Base-by-base conservation (phyloP, 306 rosid species). In the Ormosia semicastrata region DNA sequence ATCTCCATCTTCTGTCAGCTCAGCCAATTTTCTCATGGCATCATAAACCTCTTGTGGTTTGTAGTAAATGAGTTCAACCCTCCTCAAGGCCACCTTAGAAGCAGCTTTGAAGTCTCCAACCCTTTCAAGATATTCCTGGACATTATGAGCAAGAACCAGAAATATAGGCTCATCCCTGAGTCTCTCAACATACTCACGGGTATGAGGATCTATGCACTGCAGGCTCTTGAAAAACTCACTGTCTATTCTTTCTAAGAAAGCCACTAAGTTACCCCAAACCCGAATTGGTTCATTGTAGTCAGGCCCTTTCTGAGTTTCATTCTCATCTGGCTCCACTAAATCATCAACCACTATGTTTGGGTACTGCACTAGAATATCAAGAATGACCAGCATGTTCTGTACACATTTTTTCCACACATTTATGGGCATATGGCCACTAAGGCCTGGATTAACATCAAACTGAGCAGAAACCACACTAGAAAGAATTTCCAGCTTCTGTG, bases 141-240 rank as follows among this genome's bases (percentile, higher is more conserved):
- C 97, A 88, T 94, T 89, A 69, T 96, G 99, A 50, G 98, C 98
- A 85, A 96, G 98, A 87, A 89, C 95, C 81, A 89, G 71, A 83
- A 92, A 92, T 80, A 84, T 6, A 46, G 98, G 97, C 49, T 93
- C 98, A 71, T 96, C 99, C 83, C 92, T 84, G 37, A 96, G 97
- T 75, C 99, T 94, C 85, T 94, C 97, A 47, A 96, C 95, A 86
- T 96, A 96, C 73, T 96, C 99, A 17, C 95, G 98, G 8, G 99
- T 93, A 78, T 96, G 98, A 8, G 99, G 99, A 81, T 93, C 98
- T 67, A 92, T 96, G 88, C 98, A 92, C 77, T 96, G 99, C 92
- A 96, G 68, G 88, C 99, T 93, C 88, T 94, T 96, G 73, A 96
- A 96, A 85, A 92, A 92, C 83, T 96, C 98, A 3, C 91, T 34